Conservation (phyloP, 371 early-diverging fungal species). For the Fennellomyces sp. region DNA sequence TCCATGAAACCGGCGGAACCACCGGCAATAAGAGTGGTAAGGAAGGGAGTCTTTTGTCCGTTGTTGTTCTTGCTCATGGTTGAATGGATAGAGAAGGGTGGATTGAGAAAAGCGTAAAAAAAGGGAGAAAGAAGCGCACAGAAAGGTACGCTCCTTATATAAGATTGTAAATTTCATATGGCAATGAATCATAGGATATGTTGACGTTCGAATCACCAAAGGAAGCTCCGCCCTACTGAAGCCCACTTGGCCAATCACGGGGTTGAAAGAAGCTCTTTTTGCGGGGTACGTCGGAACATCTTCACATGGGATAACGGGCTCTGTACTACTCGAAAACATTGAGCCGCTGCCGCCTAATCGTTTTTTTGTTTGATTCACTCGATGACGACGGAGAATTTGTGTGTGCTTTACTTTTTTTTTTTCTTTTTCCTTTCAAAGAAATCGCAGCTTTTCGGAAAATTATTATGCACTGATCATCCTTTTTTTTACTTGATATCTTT, state of each 20-base stretch:
- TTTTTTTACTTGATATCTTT: background rate
- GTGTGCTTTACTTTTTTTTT: background rate
- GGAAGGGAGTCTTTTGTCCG: slow-evolving; percentile 46
- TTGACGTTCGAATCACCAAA: background rate
- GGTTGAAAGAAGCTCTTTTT: background rate
- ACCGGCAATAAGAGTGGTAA: slow-evolving; percentile 85
- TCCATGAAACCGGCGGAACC: slow-evolving; percentile 95
- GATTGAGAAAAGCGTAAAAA: slow-evolving; percentile 1
- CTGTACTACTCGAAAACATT: slow-evolving; percentile 6
- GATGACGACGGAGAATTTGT: background rate
- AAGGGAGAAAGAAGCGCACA: slow-evolving; percentile 9
- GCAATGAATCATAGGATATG: slow-evolving; percentile 7
- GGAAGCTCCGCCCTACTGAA: background rate
- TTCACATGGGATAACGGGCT: background rate
- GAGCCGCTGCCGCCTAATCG: slow-evolving; percentile 5
- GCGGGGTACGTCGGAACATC: slow-evolving; percentile 7
- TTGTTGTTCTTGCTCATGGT: slow-evolving; percentile 37
- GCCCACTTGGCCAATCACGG: background rate
- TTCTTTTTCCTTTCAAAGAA: background rate
- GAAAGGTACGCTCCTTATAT: background rate
- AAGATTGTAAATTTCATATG: background rate
- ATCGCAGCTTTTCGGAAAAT: background rate
- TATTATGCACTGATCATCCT: background rate
- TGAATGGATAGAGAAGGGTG: slow-evolving; percentile 8
- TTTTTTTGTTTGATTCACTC: background rate